phyloP scores from a whole-genome alignment of 352 stramenopile genomes.

The Globisporangium viniferum region DNA sequence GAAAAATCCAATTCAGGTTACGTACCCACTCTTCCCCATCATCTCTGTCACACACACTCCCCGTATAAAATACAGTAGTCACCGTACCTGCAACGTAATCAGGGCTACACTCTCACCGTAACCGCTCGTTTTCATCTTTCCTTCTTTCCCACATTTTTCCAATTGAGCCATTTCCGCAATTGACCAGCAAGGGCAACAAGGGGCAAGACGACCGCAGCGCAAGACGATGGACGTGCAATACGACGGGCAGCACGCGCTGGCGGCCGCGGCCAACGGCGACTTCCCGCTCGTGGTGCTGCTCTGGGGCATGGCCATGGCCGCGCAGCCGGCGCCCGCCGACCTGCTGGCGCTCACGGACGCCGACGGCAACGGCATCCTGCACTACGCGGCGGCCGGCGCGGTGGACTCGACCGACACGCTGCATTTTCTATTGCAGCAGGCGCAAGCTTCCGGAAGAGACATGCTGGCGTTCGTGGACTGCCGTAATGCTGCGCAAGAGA shows the following conservation, averaged over 20 bases:
- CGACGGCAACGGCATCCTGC: constrained; percentile 51
- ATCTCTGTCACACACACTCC: not conserved
- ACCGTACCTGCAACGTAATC: not conserved
- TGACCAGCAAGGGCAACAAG: not conserved
- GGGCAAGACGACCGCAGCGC: not conserved
- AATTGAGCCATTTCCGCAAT: not conserved
- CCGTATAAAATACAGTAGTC: too few species aligned
- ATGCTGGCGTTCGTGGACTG: constrained; percentile 43
- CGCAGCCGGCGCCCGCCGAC: constrained; percentile 48
- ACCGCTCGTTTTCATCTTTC: not conserved
- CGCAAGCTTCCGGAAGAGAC: constrained; percentile 25
- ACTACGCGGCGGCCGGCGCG: constrained; percentile 51
- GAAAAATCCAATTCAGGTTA: not conserved
- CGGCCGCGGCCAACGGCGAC: constrained; percentile 72
- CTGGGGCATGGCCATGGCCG: constrained; percentile 80
- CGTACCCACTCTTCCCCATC: not conserved
- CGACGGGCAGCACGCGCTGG: constrained; percentile 71
- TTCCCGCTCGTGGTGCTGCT: constrained; percentile 84
- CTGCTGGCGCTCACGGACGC: constrained; percentile 45
- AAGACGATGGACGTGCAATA: constrained; percentile 59
- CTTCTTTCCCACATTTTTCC: not conserved
- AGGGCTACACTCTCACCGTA: not conserved
- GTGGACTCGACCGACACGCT: constrained; percentile 60
- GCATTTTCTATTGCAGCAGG: constrained; percentile 81
- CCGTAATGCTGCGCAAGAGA: constrained; percentile 59